Conservation (phyloP, 805 yeast genomes). For the Candida verbasci region DNA sequence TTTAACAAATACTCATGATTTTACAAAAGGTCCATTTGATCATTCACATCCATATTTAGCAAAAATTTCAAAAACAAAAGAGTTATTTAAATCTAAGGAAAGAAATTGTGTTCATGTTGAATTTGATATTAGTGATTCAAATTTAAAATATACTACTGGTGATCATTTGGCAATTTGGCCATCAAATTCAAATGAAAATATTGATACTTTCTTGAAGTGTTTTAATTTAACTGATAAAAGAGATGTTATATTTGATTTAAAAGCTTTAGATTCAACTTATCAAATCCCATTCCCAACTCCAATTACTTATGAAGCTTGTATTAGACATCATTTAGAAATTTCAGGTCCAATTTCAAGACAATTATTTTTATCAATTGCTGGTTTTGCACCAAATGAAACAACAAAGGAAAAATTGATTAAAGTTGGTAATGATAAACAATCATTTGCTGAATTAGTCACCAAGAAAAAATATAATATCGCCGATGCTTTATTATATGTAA, state of each 20-base stretch:
- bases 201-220: constrained; percentile 58
- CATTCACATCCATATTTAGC: constrained; percentile 81
- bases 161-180: constrained; percentile 97
- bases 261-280: constrained; percentile 66
- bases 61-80: constrained; percentile 54
- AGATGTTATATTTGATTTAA: constrained; percentile 57
- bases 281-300: constrained; percentile 68
- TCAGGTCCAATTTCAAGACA: constrained; percentile 94
- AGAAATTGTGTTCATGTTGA: constrained; percentile 91
- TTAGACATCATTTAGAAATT: constrained; percentile 85
- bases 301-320: constrained; percentile 81
- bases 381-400: constrained; percentile 72
- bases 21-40: constrained; percentile 70
- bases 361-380: constrained; percentile 63
- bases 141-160: constrained; percentile 86
- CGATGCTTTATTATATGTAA: constrained; percentile 61
- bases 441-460: constrained; percentile 64
- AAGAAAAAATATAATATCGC: constrained; percentile 65
- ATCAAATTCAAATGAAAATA: constrained; percentile 75
- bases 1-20: constrained; percentile 21
- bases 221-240: constrained; percentile 55
- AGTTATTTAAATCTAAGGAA: constrained; percentile 58
- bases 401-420: constrained; percentile 44
- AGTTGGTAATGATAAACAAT: constrained; percentile 64
- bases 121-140: constrained; percentile 71